Conservation (phyloP, 2,329 filamentous ascomycete genomes). For the Aspergillus arachidicola region DNA sequence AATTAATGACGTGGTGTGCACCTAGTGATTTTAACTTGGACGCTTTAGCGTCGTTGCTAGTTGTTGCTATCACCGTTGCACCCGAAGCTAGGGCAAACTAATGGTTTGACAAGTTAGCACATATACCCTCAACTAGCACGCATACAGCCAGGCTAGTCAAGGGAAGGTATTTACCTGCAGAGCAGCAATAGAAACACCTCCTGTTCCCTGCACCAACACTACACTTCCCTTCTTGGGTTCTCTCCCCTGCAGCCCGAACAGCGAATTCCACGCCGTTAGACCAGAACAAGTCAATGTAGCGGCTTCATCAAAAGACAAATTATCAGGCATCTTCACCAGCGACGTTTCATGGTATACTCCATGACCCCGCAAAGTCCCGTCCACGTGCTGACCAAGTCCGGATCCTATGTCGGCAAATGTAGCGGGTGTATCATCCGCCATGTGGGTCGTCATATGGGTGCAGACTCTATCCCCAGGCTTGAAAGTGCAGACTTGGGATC, state of each 20-base stretch:
- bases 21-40: conserved; percentile 55
- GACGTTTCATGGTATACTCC: conserved; percentile 52
- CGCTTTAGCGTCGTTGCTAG: conserved; percentile 54
- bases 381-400: conserved; percentile 50
- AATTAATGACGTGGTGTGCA: conserved; percentile 61
- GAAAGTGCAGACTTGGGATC: conserved; percentile 55
- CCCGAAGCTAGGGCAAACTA: conserved; percentile 50
- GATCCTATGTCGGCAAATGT: conserved; percentile 35
- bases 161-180: conserved; percentile 40
- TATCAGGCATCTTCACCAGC: conserved; percentile 50
- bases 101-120: neutral
- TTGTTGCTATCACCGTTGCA: conserved; percentile 61
- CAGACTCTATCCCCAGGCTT: conserved; percentile 55
- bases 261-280: conserved; percentile 55
- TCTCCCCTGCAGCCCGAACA: conserved; percentile 49
- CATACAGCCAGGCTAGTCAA: neutral
- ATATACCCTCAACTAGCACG: neutral
- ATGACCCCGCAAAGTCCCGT: conserved; percentile 53
- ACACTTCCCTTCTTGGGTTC: conserved; percentile 41
- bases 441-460: conserved; percentile 53
- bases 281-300: conserved; percentile 51
- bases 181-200: conserved; percentile 56
- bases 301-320: conserved; percentile 51
- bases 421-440: conserved; percentile 48
- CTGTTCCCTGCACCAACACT: conserved; percentile 58